Conservation (phyloP, 73 alveolate species). For the Effrenium voratum region DNA sequence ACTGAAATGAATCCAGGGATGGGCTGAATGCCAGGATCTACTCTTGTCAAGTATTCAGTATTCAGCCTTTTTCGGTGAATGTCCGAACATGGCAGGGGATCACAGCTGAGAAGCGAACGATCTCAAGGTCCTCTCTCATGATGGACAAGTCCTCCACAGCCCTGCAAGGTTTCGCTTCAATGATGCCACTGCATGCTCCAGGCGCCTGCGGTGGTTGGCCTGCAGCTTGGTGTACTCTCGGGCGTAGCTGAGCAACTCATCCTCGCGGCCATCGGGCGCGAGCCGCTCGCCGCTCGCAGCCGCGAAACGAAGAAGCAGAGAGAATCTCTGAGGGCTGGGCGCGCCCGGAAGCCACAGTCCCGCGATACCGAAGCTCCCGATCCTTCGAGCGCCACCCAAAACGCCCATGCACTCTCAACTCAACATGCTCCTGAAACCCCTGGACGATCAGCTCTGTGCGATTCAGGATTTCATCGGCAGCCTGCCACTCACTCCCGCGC, state of each 20-base stretch:
- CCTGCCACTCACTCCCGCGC: too few relatives aligned
- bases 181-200: background rate
- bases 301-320: too few relatives aligned
- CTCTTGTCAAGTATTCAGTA: background rate
- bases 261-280: background rate
- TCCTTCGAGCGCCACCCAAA: slow-evolving; percentile 27
- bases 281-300: background rate
- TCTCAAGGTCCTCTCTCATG: slow-evolving; percentile 52
- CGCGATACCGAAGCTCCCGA: slow-evolving; percentile 69
- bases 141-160: slow-evolving; percentile 47
- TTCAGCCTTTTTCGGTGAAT: background rate
- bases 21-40: background rate
- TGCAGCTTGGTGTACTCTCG: slow-evolving; percentile 86
- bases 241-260: slow-evolving; percentile 42
- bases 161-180: background rate
- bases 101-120: background rate
- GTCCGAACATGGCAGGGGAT: background rate
- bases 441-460: slow-evolving; percentile 54
- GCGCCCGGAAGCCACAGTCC: slow-evolving; percentile 22
- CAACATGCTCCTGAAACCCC: slow-evolving; percentile 38
- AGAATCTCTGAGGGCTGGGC: background rate
- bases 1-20: background rate
- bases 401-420: background rate
- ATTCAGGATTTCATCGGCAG: slow-evolving; percentile 37
- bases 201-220: slow-evolving; percentile 55